phyloP scores from a whole-genome alignment of 495 filamentous ascomycete species.

The Sabuloglossum arenarium region DNA sequence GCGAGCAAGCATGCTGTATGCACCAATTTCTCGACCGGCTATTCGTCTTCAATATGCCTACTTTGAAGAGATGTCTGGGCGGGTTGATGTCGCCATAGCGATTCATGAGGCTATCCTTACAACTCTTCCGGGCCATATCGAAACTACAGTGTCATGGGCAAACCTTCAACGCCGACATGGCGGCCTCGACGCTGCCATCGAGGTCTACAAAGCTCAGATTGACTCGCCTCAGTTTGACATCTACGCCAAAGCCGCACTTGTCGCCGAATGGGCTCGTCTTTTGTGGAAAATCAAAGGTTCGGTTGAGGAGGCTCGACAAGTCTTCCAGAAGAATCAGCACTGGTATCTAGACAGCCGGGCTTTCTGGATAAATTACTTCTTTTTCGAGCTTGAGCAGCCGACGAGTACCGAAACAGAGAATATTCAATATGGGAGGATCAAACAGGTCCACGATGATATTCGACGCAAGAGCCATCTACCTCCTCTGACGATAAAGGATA shows the following conservation, averaged over 20 bases:
- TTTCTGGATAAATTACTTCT: slow-evolving; percentile 82
- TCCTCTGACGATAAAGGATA: slow-evolving; percentile 44
- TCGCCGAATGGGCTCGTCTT: slow-evolving; percentile 74
- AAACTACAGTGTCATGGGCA: slow-evolving; percentile 76
- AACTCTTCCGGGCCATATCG: slow-evolving; percentile 50
- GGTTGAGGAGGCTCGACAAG: slow-evolving; percentile 62
- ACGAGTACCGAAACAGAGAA: slow-evolving; percentile 42
- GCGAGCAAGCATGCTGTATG: slow-evolving; percentile 62
- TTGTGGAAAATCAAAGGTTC: slow-evolving; percentile 84
- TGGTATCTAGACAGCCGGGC: slow-evolving; percentile 71
- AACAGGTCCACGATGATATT: slow-evolving; percentile 61
- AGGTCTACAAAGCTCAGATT: slow-evolving; percentile 63
- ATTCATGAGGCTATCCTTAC: slow-evolving; percentile 67
- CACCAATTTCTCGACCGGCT: slow-evolving; percentile 60
- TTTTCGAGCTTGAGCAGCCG: slow-evolving; percentile 79
- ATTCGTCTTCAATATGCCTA: slow-evolving; percentile 81
- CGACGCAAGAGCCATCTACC: slow-evolving; percentile 53
- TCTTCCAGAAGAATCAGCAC: slow-evolving; percentile 65
- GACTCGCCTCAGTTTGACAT: slow-evolving; percentile 49
- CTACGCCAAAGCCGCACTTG: slow-evolving; percentile 67
- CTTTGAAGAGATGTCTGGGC: slow-evolving; percentile 71
- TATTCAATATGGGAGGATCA: slow-evolving; percentile 50
- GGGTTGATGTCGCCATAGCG: slow-evolving; percentile 56
- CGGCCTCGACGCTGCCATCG: slow-evolving; percentile 72
- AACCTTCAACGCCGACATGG: slow-evolving; percentile 69